Evolutionary conservation across 148 eudicot species (phyloP).

Genomic region (Amaranthus hypochondriacus): DNA sequence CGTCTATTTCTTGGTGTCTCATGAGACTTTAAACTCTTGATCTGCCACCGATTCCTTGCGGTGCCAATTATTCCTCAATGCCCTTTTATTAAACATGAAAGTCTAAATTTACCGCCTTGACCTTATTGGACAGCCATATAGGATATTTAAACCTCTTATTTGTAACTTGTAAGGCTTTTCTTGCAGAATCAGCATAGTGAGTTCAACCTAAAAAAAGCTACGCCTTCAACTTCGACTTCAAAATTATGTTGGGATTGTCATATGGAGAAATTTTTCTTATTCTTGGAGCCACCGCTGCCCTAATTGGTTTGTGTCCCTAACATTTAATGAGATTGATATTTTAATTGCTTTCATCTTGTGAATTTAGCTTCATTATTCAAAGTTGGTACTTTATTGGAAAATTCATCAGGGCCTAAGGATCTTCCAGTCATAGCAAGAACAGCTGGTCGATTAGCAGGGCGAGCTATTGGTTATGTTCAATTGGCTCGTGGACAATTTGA

Average conservation of each 20-base stretch:
- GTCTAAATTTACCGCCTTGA: too few species aligned
- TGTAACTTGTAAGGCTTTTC: background rate
- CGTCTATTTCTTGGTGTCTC: too few species aligned
- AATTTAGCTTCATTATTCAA: background rate
- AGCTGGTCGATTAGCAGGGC: conserved; percentile 79
- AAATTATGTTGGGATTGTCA: conserved; percentile 46
- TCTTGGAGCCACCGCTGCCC: conserved; percentile 48
- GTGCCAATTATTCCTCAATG: too few species aligned
- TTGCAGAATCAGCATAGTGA: background rate
- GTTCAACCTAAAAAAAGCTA: background rate
- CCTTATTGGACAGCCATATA: too few species aligned
- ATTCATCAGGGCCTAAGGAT: conserved; percentile 70
- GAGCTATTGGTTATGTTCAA: conserved; percentile 85
- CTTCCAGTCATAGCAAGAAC: conserved; percentile 68
- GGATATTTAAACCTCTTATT: too few species aligned
- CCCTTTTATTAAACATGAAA: too few species aligned
- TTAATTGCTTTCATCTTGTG: background rate
- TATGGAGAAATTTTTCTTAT: conserved; percentile 44
- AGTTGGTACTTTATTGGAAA: background rate
- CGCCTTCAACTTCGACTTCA: background rate
- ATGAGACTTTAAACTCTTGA: too few species aligned
- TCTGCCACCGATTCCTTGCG: too few species aligned
- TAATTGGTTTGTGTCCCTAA: conserved; percentile 30
- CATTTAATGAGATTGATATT: background rate
- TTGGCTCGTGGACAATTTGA: conserved; percentile 95